Evolutionary conservation across 169 alveolate species (phyloP).

Genomic region (Cryptosporidium tyzzeri): DNA sequence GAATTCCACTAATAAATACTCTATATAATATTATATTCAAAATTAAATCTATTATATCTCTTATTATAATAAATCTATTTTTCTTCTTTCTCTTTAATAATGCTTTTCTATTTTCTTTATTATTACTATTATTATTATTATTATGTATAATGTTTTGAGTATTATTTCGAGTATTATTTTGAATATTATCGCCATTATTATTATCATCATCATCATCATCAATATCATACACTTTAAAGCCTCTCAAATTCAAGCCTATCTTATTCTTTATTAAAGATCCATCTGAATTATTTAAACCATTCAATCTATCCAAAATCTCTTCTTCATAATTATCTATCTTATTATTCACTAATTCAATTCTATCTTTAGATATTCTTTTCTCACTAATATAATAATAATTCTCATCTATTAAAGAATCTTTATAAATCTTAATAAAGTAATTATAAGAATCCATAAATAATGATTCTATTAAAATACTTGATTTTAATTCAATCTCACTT

Average conservation of each 20-base stretch:
- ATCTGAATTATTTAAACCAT: too few relatives aligned
- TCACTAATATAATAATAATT: not conserved
- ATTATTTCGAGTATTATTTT: too few relatives aligned
- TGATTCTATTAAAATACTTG: not conserved
- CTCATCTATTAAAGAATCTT: not conserved
- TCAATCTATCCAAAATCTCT: not conserved
- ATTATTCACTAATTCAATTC: not conserved
- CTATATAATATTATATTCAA: conserved; percentile 7
- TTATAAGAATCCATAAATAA: not conserved
- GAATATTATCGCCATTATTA: too few relatives aligned
- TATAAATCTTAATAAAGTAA: not conserved
- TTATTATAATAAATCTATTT: not conserved
- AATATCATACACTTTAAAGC: not conserved
- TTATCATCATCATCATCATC: not conserved
- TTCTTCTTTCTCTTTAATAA: not conserved
- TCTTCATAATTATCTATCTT: not conserved
- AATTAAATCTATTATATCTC: conserved; percentile 5
- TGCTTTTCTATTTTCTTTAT: too few relatives aligned
- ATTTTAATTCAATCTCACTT: not conserved
- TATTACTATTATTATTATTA: too few relatives aligned
- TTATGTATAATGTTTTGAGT: too few relatives aligned
- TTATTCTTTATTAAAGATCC: not conserved
- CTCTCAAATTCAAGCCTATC: not conserved
- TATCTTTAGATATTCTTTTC: too few relatives aligned
- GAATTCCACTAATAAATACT: not conserved